These are phyloP conservation scores for Phytopythium oedochilum DNA, from an alignment of 352 stramenopile species.

Conservation along the genomic window DNA sequence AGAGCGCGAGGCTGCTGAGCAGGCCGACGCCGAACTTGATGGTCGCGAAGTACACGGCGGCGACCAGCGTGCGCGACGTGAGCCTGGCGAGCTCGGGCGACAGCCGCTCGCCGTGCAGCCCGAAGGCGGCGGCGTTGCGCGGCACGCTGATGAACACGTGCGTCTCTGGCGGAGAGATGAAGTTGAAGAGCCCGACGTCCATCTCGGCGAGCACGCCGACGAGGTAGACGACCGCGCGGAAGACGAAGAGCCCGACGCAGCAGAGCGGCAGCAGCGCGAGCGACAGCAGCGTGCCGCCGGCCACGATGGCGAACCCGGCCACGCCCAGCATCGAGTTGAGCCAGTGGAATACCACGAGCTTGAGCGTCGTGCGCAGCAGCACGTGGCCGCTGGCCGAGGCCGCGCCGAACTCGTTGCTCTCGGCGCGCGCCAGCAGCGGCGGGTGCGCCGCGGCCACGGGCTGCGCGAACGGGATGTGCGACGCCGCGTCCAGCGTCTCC, in stretches of 20 bases:
- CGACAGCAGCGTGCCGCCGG: constrained; percentile 27
- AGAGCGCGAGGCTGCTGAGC: constrained; percentile 46
- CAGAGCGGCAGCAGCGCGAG: constrained; percentile 46
- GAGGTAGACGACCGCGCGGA: constrained; percentile 46
- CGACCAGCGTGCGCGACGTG: constrained; percentile 32
- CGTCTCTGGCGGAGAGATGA: constrained; percentile 41
- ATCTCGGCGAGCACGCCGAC: constrained; percentile 49
- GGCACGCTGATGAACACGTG: constrained; percentile 42
- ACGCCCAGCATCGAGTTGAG: constrained; percentile 47
- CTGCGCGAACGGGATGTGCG: constrained; percentile 4
- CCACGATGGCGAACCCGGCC: constrained; percentile 35
- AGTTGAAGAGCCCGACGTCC: constrained; percentile 63
- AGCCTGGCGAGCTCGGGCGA: constrained; percentile 41
- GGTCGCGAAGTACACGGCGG: constrained; percentile 55
- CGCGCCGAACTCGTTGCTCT: constrained; percentile 18
- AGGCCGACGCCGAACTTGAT: constrained; percentile 52
- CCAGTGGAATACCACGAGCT: constrained; percentile 56
- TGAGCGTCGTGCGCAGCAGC: constrained; percentile 33
- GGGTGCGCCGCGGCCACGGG: constrained; percentile 7
- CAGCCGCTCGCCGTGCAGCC: constrained; percentile 34
- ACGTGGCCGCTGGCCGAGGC: constrained; percentile 2
- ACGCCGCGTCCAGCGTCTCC: constrained; percentile 2
- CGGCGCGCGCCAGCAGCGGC: background rate
- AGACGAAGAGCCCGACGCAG: constrained; percentile 47
- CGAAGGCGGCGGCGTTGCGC: constrained; percentile 28